These are phyloP conservation scores for Dictyostelium purpureum DNA, from an alignment of 78 protist species.

Conservation along the genomic window DNA sequence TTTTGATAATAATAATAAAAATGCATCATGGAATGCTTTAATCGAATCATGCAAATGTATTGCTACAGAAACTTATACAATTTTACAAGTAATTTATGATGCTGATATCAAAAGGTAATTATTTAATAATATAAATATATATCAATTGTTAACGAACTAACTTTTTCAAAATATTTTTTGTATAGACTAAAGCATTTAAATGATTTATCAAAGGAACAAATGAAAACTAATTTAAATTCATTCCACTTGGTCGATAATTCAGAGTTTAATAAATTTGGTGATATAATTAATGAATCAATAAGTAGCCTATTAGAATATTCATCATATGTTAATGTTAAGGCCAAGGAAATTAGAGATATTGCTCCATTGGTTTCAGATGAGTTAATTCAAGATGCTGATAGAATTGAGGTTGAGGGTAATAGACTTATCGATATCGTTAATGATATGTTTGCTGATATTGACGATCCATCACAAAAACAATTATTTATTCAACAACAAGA, in stretches of 20 bases:
- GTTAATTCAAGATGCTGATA: neutral
- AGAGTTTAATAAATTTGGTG: conserved; percentile 15
- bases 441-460: conserved; percentile 25
- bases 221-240: neutral
- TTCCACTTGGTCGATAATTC: neutral
- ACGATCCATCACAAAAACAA: conserved; percentile 7
- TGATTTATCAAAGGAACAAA: neutral
- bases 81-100: conserved; percentile 52
- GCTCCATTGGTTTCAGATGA: neutral
- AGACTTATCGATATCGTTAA: conserved; percentile 20
- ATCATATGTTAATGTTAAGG: conserved; percentile 26
- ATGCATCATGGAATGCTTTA: conserved; percentile 23
- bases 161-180: neutral
- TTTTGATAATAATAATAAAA: neutral
- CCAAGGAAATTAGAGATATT: neutral
- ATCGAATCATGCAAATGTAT: conserved; percentile 24
- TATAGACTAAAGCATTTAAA: conserved; percentile 5
- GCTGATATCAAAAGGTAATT: conserved; percentile 59
- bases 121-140: neutral
- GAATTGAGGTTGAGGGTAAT: neutral
- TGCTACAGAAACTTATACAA: conserved; percentile 35
- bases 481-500: neutral
- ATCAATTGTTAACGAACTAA: neutral
- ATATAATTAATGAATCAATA: neutral
- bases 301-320: conserved; percentile 15